A percentile compares a stretch with the other conserved stretches of the same genome.
Evolutionary conservation across 306 rosid genomes (phyloP).

Genomic region (Heteromeles arbutifolia): DNA sequence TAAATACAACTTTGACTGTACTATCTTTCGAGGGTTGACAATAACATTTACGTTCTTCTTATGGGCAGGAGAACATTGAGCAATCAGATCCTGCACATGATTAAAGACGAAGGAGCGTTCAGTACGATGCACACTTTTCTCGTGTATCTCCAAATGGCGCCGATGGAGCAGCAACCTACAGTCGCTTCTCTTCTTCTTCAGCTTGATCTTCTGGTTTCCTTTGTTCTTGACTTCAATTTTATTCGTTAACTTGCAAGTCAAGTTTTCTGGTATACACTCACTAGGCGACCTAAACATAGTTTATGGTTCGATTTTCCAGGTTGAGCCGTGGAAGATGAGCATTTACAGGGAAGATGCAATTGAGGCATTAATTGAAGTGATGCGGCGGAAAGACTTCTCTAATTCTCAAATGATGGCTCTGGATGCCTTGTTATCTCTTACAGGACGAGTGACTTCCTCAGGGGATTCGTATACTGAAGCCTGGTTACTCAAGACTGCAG

Average conservation of each 20-base stretch:
- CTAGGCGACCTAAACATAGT: neutral
- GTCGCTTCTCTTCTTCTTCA: constrained; percentile 85
- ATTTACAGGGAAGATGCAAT: constrained; percentile 88
- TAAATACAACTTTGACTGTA: neutral
- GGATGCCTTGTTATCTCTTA: constrained; percentile 62
- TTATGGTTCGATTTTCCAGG: constrained; percentile 36
- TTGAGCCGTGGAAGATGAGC: constrained; percentile 91
- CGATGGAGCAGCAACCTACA: constrained; percentile 71
- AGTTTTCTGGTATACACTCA: neutral
- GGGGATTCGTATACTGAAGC: constrained; percentile 73
- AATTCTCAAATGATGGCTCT: constrained; percentile 59
- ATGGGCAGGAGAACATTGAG: constrained; percentile 56
- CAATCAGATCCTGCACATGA: constrained; percentile 62
- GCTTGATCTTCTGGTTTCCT: constrained; percentile 87
- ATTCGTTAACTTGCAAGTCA: neutral
- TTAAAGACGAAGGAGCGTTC: constrained; percentile 83
- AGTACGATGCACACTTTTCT: constrained; percentile 89
- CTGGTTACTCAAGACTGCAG: constrained; percentile 81
- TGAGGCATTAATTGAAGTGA: constrained; percentile 70
- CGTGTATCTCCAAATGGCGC: constrained; percentile 88
- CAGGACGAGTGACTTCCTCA: constrained; percentile 60
- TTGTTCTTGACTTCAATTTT: neutral
- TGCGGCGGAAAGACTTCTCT: constrained; percentile 60
- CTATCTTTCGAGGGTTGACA: neutral
- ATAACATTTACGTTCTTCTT: neutral